Evolutionary conservation across 768 basidiomycete species (phyloP).

Genomic region (Myochromella boudieri): DNA sequence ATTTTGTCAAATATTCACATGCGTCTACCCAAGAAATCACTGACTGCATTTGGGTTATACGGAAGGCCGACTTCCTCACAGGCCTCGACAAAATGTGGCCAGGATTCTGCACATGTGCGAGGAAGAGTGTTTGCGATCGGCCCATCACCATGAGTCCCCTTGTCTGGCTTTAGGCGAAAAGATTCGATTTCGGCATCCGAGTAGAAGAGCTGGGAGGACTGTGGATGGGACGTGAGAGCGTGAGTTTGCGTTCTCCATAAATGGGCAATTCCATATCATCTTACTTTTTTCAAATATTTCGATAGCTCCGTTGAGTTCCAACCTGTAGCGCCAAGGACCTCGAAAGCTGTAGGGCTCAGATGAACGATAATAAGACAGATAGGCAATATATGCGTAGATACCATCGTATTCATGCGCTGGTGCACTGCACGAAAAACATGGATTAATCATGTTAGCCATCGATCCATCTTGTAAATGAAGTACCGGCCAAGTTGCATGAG

Average conservation of each 20-base stretch:
- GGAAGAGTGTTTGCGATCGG: background rate
- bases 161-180: background rate
- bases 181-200: background rate
- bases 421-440: conserved; percentile 4
- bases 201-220: background rate
- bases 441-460: background rate
- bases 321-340: background rate
- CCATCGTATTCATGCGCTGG: conserved; percentile 19
- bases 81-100: background rate
- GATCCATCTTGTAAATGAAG: too few species aligned
- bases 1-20: background rate
- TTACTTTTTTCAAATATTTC: background rate
- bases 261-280: background rate
- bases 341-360: too few species aligned
- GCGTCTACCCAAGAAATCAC: background rate
- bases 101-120: background rate
- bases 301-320: background rate
- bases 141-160: background rate
- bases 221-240: background rate
- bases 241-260: background rate
- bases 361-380: too few species aligned
- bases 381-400: background rate
- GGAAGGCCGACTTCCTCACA: background rate
- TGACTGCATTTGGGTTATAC: background rate
- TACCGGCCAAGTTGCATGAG: background rate